Percentiles rank a stretch among this genome's conserved stretches.
These are phyloP conservation scores for Talaromyces sp. DNA, from an alignment of 2,329 filamentous ascomycete genomes.

Conservation along the genomic window DNA sequence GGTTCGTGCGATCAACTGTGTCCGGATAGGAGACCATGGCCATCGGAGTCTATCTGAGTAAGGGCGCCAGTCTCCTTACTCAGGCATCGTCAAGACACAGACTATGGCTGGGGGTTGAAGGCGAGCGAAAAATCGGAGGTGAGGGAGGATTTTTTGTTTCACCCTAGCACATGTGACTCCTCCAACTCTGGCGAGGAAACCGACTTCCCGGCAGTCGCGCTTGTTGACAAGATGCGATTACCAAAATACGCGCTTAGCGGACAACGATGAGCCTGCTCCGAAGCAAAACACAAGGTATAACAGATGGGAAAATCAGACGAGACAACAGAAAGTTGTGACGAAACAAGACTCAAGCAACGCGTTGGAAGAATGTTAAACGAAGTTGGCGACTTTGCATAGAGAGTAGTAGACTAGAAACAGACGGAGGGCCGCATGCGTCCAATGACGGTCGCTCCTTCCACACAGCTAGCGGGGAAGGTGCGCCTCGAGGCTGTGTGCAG, in stretches of 20 bases:
- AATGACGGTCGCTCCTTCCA: neutral
- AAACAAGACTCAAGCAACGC: neutral
- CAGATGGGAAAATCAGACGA: neutral
- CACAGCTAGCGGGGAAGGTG: neutral
- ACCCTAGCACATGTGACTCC: neutral
- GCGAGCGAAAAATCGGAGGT: neutral
- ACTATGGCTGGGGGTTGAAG: neutral
- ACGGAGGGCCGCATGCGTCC: neutral
- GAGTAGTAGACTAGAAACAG: neutral
- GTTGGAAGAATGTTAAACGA: neutral
- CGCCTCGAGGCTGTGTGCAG: slow-evolving; percentile 10
- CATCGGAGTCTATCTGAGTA: slow-evolving; percentile 13
- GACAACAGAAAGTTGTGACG: neutral
- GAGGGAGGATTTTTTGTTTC: neutral
- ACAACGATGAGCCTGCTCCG: neutral
- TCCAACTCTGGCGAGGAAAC: neutral
- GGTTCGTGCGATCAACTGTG: slow-evolving; percentile 51
- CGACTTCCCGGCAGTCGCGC: slow-evolving; percentile 8
- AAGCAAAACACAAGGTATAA: neutral
- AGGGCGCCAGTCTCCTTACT: slow-evolving; percentile 15
- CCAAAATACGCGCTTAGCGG: neutral
- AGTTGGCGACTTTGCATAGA: neutral
- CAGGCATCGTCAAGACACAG: slow-evolving; percentile 12
- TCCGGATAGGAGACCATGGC: slow-evolving; percentile 46
- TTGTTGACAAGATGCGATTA: neutral